Evolutionary conservation across 2,329 filamentous ascomycete species (phyloP).

Genomic region (Chaetomiaceae sp.): DNA sequence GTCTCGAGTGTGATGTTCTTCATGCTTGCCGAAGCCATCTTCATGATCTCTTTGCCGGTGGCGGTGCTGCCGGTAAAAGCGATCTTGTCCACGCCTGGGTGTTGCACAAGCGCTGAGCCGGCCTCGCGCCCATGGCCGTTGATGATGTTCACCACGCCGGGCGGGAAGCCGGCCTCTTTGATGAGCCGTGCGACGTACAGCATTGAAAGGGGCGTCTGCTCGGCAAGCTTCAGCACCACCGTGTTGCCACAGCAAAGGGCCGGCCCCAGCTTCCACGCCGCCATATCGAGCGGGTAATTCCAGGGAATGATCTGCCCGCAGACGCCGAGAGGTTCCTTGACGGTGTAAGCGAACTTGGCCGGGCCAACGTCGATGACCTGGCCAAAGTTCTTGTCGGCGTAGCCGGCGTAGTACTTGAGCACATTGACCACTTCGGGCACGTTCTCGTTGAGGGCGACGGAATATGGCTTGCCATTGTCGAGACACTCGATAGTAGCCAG

Average conservation of each 20-base stretch:
- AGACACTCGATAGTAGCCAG: constrained; percentile 61
- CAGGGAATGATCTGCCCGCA: constrained; percentile 75
- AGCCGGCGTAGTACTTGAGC: constrained; percentile 73
- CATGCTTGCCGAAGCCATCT: constrained; percentile 57
- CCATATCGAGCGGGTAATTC: constrained; percentile 77
- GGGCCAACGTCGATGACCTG: constrained; percentile 70
- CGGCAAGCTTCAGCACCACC: constrained; percentile 59
- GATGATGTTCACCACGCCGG: constrained; percentile 69
- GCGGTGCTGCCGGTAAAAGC: constrained; percentile 68
- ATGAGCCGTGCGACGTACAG: constrained; percentile 61
- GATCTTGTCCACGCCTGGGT: constrained; percentile 63
- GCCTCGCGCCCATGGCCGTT: constrained; percentile 64
- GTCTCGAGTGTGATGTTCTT: constrained; percentile 60
- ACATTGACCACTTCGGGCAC: constrained; percentile 46
- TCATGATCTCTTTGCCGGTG: constrained; percentile 69
- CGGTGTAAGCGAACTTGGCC: constrained; percentile 69
- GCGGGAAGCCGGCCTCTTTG: constrained; percentile 69
- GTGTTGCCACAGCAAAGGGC: constrained; percentile 62
- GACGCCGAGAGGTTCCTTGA: constrained; percentile 73
- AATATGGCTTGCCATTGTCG: constrained; percentile 77
- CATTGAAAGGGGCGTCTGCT: constrained; percentile 61
- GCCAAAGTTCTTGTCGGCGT: constrained; percentile 74
- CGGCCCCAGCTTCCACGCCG: constrained; percentile 72
- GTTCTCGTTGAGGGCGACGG: constrained; percentile 60
- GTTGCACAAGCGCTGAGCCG: constrained; percentile 60